phyloP scores from a whole-genome alignment of 164 flowering plant species.

The Nymphaea colorata region DNA sequence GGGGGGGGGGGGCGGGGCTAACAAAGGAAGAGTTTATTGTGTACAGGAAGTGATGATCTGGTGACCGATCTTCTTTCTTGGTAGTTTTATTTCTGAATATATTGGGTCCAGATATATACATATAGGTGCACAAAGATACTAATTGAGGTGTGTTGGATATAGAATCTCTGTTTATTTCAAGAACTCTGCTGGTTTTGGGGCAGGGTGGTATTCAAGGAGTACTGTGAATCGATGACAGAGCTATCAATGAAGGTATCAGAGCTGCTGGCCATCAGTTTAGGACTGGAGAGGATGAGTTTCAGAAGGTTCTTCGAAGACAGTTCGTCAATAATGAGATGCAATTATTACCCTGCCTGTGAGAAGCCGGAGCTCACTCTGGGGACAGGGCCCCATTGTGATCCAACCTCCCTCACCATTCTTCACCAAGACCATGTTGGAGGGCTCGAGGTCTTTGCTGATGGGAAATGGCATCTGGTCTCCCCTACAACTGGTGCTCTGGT shows the following conservation, averaged over 20 bases:
- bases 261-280: conserved; percentile 34
- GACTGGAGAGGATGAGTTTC: conserved; percentile 21
- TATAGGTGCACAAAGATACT: background rate
- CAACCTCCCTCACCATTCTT: conserved; percentile 6
- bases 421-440: conserved; percentile 5
- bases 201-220: conserved; percentile 25
- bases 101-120: background rate
- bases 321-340: conserved; percentile 5
- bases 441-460: conserved; percentile 1
- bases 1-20: too few relatives aligned
- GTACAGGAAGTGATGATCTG: background rate
- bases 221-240: conserved; percentile 31
- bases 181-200: background rate
- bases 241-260: conserved; percentile 21
- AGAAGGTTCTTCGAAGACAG: conserved; percentile 17
- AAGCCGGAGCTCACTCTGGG: conserved; percentile 3
- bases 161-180: too few relatives aligned
- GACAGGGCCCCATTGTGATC: conserved; percentile 6
- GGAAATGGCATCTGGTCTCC: conserved; percentile 1
- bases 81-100: too few relatives aligned
- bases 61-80: too few relatives aligned
- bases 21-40: background rate
- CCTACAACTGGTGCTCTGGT: conserved; percentile 1
- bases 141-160: background rate
- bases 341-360: conserved; percentile 5